A percentile compares a stretch with the other conserved stretches of the same genome.
Evolutionary conservation across 495 filamentous ascomycete genomes (phyloP).

Genomic region (Darksidea phi): DNA sequence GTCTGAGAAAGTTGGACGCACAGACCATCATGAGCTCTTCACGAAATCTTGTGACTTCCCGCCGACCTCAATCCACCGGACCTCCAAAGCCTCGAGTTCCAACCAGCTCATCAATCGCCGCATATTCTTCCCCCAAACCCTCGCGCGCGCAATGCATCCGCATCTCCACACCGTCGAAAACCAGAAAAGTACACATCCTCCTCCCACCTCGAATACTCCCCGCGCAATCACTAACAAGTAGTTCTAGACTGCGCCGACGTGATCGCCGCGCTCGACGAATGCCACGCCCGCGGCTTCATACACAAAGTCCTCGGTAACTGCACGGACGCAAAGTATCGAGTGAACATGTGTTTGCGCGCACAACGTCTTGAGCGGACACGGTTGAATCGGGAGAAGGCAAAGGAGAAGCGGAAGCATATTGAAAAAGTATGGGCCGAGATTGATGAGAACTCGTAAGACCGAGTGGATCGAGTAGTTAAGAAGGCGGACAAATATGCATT

Average conservation of each 20-base stretch:
- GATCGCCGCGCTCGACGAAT: slow-evolving; percentile 90
- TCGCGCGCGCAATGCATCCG: slow-evolving; percentile 77
- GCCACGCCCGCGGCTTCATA: slow-evolving; percentile 87
- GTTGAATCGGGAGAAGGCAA: slow-evolving; percentile 70
- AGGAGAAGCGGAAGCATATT: slow-evolving; percentile 64
- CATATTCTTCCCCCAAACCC: not conserved
- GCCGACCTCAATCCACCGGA: slow-evolving; percentile 9
- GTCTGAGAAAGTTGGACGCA: not conserved
- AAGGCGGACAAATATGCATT: not conserved
- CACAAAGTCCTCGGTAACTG: slow-evolving; percentile 86
- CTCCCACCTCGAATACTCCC: slow-evolving; percentile 8
- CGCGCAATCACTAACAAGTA: slow-evolving; percentile 4
- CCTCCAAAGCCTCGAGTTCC: not conserved
- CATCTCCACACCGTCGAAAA: slow-evolving; percentile 92
- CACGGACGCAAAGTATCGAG: slow-evolving; percentile 76
- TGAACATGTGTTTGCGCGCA: slow-evolving; percentile 76
- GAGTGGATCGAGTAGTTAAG: not conserved
- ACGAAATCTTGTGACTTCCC: slow-evolving; percentile 30
- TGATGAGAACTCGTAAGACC: slow-evolving; percentile 64
- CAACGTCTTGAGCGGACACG: slow-evolving; percentile 75
- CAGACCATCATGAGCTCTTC: slow-evolving; percentile 11
- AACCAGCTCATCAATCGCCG: too few relatives aligned
- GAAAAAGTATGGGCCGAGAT: slow-evolving; percentile 78
- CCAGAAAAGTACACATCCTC: slow-evolving; percentile 56
- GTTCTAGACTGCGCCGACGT: slow-evolving; percentile 82